Evolutionary conservation across 129 eudicot genomes (phyloP).

Genomic region (Chrysanthemum makinoi): DNA sequence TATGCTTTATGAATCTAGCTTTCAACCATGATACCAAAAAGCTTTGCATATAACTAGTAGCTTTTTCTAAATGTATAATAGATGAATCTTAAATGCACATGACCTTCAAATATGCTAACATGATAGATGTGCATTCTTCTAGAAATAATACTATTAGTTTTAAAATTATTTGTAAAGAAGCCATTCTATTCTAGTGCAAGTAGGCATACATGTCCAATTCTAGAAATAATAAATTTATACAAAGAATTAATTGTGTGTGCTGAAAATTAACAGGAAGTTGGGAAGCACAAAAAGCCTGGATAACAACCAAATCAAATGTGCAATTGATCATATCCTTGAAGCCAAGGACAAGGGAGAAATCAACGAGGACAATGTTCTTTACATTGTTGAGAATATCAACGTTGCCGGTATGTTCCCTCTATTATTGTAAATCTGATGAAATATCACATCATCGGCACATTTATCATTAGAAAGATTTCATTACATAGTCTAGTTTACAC

Average conservation of each 20-base stretch:
- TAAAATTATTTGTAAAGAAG: too few species aligned
- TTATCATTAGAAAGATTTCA: neutral
- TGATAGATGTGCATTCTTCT: too few species aligned
- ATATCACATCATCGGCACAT: neutral
- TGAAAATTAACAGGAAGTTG: constrained; percentile 49
- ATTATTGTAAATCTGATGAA: neutral
- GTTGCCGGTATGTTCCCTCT: constrained; percentile 63
- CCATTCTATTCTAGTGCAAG: too few species aligned
- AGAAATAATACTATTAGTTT: too few species aligned
- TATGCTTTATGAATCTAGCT: neutral
- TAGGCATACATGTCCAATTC: too few species aligned
- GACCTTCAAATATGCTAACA: too few species aligned
- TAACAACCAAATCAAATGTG: constrained; percentile 70
- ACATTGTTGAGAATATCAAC: constrained; percentile 92
- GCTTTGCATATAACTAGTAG: too few species aligned
- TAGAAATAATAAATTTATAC: too few species aligned
- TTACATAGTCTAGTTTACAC: neutral
- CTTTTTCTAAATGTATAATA: neutral
- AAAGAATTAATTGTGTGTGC: neutral
- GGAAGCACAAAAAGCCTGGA: constrained; percentile 54
- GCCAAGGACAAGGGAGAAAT: constrained; percentile 88
- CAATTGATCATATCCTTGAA: constrained; percentile 83
- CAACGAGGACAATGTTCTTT: constrained; percentile 90
- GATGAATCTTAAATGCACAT: neutral
- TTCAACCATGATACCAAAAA: neutral